Evolutionary conservation across 306 rosid species (phyloP).

Genomic region (Fragaria ananassa): DNA sequence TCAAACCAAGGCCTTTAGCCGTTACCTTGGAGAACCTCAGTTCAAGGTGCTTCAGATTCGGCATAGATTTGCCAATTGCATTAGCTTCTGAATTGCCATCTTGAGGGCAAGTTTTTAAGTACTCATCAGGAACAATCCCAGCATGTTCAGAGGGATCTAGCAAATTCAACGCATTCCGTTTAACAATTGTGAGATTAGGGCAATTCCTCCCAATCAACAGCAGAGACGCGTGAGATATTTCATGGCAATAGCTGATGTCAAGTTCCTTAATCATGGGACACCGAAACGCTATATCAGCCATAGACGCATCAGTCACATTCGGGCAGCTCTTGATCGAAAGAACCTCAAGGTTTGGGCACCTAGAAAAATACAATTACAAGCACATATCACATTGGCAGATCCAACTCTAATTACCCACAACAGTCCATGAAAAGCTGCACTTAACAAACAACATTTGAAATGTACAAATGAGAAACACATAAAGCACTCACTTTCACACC

Average conservation of each 20-base stretch:
- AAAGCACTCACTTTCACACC: not conserved
- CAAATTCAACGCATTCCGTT: conserved; percentile 69
- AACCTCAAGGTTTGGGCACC: conserved; percentile 75
- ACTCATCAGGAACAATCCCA: conserved; percentile 65
- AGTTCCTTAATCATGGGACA: conserved; percentile 50
- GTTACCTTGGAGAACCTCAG: conserved; percentile 68
- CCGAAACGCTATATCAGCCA: conserved; percentile 43
- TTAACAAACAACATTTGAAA: not conserved
- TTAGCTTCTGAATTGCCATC: conserved; percentile 81
- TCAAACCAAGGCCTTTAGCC: conserved; percentile 50
- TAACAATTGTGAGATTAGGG: conserved; percentile 60
- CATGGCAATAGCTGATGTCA: conserved; percentile 65
- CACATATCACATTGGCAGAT: not conserved
- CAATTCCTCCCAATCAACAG: conserved; percentile 51
- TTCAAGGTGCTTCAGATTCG: conserved; percentile 67
- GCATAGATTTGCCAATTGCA: conserved; percentile 73
- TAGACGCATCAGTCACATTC: conserved; percentile 64
- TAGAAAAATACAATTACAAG: conserved; percentile 19
- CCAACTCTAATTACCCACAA: not conserved
- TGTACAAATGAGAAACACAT: not conserved
- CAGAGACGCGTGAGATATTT: conserved; percentile 47
- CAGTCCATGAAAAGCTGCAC: not conserved
- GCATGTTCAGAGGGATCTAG: conserved; percentile 65
- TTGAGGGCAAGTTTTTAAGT: conserved; percentile 75
- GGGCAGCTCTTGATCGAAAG: conserved; percentile 74